Evolutionary conservation across 2,329 filamentous ascomycete species (phyloP), one percentile per base, ranked within the genome.

Genomic region (Chaetothyriales sp.): DNA sequence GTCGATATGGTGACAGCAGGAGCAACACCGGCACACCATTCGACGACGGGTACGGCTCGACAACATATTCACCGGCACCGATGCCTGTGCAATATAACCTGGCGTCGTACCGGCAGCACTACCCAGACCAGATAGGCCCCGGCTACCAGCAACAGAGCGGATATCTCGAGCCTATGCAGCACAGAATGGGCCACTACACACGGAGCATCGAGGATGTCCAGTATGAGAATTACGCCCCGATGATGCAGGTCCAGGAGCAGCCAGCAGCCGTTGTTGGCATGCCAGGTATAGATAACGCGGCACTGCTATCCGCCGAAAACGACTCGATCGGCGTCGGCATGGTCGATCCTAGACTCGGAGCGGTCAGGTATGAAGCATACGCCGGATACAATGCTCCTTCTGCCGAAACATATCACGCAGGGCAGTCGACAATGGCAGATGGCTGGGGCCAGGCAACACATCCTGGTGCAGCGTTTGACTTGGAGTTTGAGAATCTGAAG

Each of bases 221-320:
- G 4, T 66, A 65, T 49, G 60, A 59, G 28, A 49, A 57, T 63
- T 12, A 62, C 64, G 19, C 65, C 53, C 18, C 59, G 22, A 54
- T 51, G 26, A 32, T 51, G n/a, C 36, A 43, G n/a, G 51, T 57
- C 18, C 53, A 55, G 18, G 46, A 47, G n/a, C 44, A 47, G n/a
- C 44, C 70, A 73, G 53, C 64, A 69, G 45, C 70, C 72, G 18
- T 62, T 73, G 47, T 62, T 71, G 48, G 64, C 65, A 49, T 53
- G 55, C 9, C 55, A 62, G 19, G 61, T 64, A 28, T 63, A 62
- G 18, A 55, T 59, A n/a, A 55, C 57, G 28, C 55, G 59, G 5
- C 48, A 15, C 32, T 39, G 32, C 32, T 39, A 15, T 10, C 32
- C 10, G 2, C 32, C 12, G 32, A 61, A n/a, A 48, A 59, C 2